Conservation (phyloP, 345 rosid genomes). For the Euphorbia peplus region DNA sequence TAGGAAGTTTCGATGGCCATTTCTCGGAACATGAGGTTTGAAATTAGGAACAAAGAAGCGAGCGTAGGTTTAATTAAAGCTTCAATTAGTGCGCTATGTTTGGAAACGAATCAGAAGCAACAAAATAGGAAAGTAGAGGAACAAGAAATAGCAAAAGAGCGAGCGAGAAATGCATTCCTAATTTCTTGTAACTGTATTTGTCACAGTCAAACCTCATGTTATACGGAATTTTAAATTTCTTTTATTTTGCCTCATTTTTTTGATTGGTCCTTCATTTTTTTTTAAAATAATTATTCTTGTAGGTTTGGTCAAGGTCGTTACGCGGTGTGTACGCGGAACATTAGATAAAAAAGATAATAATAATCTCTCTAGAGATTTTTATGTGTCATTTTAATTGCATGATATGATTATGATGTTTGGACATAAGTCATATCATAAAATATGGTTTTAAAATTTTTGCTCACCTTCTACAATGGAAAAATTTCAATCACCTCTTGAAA, state of each 20-base stretch:
- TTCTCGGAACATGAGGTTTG: neutral
- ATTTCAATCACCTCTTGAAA: too few relatives aligned
- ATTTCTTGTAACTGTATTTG: constrained; percentile 9
- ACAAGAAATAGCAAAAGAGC: constrained; percentile 13
- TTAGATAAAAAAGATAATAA: too few relatives aligned
- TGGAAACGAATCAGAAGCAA: neutral
- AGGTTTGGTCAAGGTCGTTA: neutral
- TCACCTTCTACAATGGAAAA: too few relatives aligned
- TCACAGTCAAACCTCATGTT: neutral
- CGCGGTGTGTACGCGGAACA: constrained; percentile 1
- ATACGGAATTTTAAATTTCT: neutral
- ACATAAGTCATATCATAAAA: too few relatives aligned
- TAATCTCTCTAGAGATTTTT: too few relatives aligned
- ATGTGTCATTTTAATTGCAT: too few relatives aligned
- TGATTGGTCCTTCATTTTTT: too few relatives aligned
- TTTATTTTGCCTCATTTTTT: too few relatives aligned
- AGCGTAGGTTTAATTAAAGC: neutral
- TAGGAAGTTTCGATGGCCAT: neutral
- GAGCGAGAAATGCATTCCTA: constrained; percentile 4
- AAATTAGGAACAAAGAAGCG: too few relatives aligned
- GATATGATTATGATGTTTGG: too few relatives aligned
- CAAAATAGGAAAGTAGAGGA: neutral
- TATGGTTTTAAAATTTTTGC: too few relatives aligned
- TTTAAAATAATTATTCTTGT: too few relatives aligned
- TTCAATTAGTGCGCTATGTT: neutral